A percentile compares a stretch with the other conserved stretches of the same genome.
Conservation (phyloP, 148 eudicot genomes). For the Vaccinium darrowii region DNA sequence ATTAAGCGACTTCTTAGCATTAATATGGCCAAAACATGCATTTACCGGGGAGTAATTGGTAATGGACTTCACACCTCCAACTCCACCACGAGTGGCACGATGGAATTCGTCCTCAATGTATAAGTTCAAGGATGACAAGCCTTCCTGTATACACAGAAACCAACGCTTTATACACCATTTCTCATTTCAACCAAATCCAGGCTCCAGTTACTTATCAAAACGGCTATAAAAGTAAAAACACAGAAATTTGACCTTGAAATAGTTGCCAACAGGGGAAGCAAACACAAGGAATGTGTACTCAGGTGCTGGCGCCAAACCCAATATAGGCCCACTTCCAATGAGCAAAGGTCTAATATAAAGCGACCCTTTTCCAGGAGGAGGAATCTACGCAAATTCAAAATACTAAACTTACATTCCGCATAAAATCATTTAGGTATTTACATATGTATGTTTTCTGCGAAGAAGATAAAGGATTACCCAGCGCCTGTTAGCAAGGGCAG, state of each 20-base stretch:
- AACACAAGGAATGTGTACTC: constrained; percentile 82
- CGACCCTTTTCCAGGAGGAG: constrained; percentile 90
- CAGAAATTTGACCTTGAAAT: constrained; percentile 57
- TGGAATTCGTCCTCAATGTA: constrained; percentile 73
- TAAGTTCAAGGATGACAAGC: constrained; percentile 66
- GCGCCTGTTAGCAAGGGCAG: constrained; percentile 60
- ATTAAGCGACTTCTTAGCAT: background rate
- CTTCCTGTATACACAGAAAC: constrained; percentile 47
- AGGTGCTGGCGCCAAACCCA: constrained; percentile 79
- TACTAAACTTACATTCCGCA: background rate
- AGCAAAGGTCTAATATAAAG: constrained; percentile 89
- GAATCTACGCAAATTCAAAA: constrained; percentile 56
- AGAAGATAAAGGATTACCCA: constrained; percentile 38
- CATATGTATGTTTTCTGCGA: background rate
- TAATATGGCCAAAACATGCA: background rate
- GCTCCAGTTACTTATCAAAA: background rate
- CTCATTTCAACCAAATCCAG: background rate
- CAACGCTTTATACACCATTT: background rate
- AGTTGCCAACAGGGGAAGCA: constrained; percentile 92
- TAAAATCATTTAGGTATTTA: background rate
- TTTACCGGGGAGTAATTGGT: constrained; percentile 88
- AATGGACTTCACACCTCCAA: constrained; percentile 87
- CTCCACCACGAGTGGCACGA: constrained; percentile 89
- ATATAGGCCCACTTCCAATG: constrained; percentile 74
- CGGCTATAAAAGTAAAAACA: background rate